Conservation (phyloP, 371 early-diverging fungal species). For the Mucor circinelloides region DNA sequence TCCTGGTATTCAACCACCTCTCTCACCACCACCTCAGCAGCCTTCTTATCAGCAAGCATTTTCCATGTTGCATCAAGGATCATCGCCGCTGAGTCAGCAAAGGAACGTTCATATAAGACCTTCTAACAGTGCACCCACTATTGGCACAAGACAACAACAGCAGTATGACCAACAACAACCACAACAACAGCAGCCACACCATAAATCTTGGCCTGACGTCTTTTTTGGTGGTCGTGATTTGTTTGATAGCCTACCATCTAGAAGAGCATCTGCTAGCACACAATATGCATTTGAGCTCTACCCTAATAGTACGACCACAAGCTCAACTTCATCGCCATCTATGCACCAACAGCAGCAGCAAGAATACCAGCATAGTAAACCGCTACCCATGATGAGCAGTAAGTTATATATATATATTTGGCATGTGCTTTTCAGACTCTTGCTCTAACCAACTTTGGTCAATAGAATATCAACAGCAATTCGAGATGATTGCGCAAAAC, state of each 20-base stretch:
- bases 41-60: not conserved
- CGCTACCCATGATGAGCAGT: not conserved
- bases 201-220: constrained; percentile 16
- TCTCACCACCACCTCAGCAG: not conserved
- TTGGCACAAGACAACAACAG: constrained; percentile 1
- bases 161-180: not conserved
- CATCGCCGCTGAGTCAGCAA: not conserved
- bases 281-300: constrained; percentile 13
- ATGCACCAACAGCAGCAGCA: constrained; percentile 1
- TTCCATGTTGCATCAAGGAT: not conserved
- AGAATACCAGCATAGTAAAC: not conserved
- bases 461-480: not conserved
- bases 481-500: not conserved
- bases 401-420: not conserved
- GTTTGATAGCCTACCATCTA: constrained; percentile 13
- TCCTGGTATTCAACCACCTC: not conserved
- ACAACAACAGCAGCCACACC: not conserved
- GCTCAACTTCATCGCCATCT: not conserved
- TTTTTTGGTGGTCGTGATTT: constrained; percentile 17
- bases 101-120: not conserved
- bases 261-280: constrained; percentile 15
- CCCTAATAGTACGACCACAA: constrained; percentile 12
- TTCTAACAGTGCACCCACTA: not conserved
- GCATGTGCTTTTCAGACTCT: not conserved
- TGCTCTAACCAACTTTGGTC: not conserved